phyloP scores from a whole-genome alignment of 1,284 basidiomycete genomes.

The Jaminaea rosea region DNA sequence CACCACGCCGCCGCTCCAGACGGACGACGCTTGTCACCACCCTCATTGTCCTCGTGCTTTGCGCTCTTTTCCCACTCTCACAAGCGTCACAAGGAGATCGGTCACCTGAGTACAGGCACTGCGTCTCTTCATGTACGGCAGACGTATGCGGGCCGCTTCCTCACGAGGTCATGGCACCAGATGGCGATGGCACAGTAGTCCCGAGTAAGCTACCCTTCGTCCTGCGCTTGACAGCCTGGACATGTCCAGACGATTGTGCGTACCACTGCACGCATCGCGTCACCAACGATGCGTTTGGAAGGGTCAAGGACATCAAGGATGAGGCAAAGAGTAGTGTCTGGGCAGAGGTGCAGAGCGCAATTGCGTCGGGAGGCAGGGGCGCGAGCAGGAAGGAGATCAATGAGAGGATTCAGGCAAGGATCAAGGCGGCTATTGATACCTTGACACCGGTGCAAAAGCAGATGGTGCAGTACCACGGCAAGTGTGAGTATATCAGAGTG shows the following conservation, averaged over 20 bases:
- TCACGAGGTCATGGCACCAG: conserved; percentile 18
- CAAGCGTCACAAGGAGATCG: conserved; percentile 43
- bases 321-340: conserved; percentile 20
- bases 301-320: conserved; percentile 42
- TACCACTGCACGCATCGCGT: conserved; percentile 80
- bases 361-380: conserved; percentile 36
- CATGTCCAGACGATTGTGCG: conserved; percentile 76
- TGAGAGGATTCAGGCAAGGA: conserved; percentile 9
- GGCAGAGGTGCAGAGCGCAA: conserved; percentile 10
- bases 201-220: conserved; percentile 52
- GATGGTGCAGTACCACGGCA: conserved; percentile 59
- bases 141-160: conserved; percentile 26
- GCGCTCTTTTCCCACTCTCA: too few species aligned
- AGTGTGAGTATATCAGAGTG: too few species aligned
- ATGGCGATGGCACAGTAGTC: conserved; percentile 24
- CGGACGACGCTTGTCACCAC: too few species aligned
- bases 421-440: conserved; percentile 15
- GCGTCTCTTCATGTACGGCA: conserved; percentile 30
- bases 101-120: conserved; percentile 33
- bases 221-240: conserved; percentile 55
- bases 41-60: too few species aligned
- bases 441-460: conserved; percentile 37
- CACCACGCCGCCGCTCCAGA: too few species aligned
- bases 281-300: conserved; percentile 57
- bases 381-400: conserved; percentile 42